Evolutionary conservation across 2,329 filamentous ascomycete species (phyloP), one percentile per base, ranked within the genome.

Genomic region (Alternaria burnsii): DNA sequence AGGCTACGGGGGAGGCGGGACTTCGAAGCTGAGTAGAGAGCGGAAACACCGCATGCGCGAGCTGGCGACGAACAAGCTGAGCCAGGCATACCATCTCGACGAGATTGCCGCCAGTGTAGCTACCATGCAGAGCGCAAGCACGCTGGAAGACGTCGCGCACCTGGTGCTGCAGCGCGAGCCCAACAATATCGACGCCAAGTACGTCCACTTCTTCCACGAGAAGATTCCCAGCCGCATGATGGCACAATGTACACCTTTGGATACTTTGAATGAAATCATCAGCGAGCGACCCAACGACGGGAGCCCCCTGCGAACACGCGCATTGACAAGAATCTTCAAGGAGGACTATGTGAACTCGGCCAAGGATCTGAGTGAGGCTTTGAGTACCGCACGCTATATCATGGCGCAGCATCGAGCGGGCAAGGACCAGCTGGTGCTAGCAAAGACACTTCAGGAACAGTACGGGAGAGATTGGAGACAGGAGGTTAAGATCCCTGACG

Each of bases 191-290:
- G 91, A 95, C 71, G 92, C 91, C 28, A 91, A 90, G 77, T 95
- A 95, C 74, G 92, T 95, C n/a, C 91, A 95, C 75, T 95, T 94
- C 80, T 96, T 96, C 77, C 91, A 94, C 79, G 91, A 96, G 79
- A 95, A 94, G 85, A 94, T 95, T 26, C 90, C 91, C 1, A 91
- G 88, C 41, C 82, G 90, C 42, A 88, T 90, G 74, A 82, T 95
- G 75, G 90, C 88, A 36, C 87, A 92, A 70, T 89, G 86, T 69
- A 94, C 91, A 9, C 89, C 87, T 63, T 78, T 94, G 58, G 81
- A 86, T 53, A 84, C 88, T 4, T 77, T 96, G 65, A 83, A 89
- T 73, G 86, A 91, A 38, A 87, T 94, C 57, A 89, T 94, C 60
- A 80, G 82, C 12, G 85, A 87, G 41, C 80, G 86, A 20, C 88